Base-by-base conservation (phyloP, 176 grass and related monocot species). In the Carex parvula region DNA sequence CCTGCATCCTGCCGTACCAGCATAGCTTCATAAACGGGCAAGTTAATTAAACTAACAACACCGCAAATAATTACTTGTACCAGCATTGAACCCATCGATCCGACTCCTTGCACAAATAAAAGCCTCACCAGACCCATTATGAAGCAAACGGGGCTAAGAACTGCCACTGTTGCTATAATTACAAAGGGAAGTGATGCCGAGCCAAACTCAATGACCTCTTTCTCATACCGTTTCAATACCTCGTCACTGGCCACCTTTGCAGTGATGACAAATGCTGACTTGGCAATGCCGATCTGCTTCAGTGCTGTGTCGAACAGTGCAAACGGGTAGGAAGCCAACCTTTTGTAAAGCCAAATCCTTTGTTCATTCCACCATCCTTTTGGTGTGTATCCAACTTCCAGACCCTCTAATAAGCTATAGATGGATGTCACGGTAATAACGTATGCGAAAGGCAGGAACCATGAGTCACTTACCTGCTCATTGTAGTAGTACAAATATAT, bases 311-410 rank as follows among this genome's bases (percentile, higher is more conserved):
- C 90, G 57, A 88, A 81, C 42, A 30, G 9, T 22, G 77, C 86
- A 35, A 82, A 94, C 12, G 92, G 87, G 21, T 91, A 98, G 0
- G 92, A 91, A 61, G 87, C 91, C 80, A 87, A 85, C 87, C 92
- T 94, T 80, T 16, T 92, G 14, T 94, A 50, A 22, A 97, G 14
- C 95, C 87, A 91, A 74, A 88, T 91, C 52, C 90, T 87, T 65
- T 95, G 93, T 65, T 77, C 88, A 66, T 95, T 95, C 90, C 93
- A 95, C 91, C 91, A 95, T 29, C 85, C 87, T 81, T 52, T 87
- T 35, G 85, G 60, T 8, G 94, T 92, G 80, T 85, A 67, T 75
- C 95, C 84, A n/a, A 20, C 80, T 18, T 10, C 67, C 30, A 92
- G 32, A 69, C 87, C 83, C 70, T 98, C 90, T 6, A 84, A 84